Evolutionary conservation across 371 early-diverging fungal genomes (phyloP).

Genomic region (Rhizopus delemar): DNA sequence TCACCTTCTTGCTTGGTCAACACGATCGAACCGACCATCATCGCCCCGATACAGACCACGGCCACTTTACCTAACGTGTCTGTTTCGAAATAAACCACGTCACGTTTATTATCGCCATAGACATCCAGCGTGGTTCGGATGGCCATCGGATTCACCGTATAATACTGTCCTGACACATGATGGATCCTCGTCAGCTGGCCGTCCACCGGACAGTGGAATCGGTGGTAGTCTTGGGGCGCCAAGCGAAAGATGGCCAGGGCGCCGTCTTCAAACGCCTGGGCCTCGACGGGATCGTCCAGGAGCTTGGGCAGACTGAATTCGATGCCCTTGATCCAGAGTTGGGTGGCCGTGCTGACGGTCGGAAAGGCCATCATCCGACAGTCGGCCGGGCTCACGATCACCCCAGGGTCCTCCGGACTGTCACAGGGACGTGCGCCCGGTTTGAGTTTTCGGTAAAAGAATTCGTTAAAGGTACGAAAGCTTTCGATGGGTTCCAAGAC

Average conservation of each 20-base stretch:
- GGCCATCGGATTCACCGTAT: conserved; percentile 89
- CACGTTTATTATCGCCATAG: conserved; percentile 81
- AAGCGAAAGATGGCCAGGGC: conserved; percentile 77
- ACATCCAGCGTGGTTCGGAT: conserved; percentile 78
- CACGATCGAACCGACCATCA: conserved; percentile 89
- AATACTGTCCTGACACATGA: conserved; percentile 72
- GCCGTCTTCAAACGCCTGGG: conserved; percentile 64
- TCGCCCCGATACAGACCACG: conserved; percentile 77
- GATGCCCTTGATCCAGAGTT: conserved; percentile 87
- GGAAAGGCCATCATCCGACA: conserved; percentile 76
- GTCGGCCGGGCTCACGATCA: conserved; percentile 81
- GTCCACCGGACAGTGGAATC: conserved; percentile 84
- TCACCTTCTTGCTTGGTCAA: conserved; percentile 60
- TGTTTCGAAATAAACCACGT: conserved; percentile 70
- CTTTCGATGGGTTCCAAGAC: conserved; percentile 67
- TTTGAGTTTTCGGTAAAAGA: conserved; percentile 85
- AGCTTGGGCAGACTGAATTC: conserved; percentile 69
- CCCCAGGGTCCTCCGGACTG: conserved; percentile 61
- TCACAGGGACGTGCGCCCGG: conserved; percentile 68
- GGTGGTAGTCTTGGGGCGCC: conserved; percentile 90
- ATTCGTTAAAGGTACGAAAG: conserved; percentile 84
- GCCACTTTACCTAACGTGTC: conserved; percentile 76
- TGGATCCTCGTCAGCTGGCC: conserved; percentile 64
- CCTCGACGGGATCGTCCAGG: conserved; percentile 58
- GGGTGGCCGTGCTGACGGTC: conserved; percentile 68